Evolutionary conservation across 2,329 filamentous ascomycete species (phyloP).

Genomic region (Daldinia eschscholtzii): DNA sequence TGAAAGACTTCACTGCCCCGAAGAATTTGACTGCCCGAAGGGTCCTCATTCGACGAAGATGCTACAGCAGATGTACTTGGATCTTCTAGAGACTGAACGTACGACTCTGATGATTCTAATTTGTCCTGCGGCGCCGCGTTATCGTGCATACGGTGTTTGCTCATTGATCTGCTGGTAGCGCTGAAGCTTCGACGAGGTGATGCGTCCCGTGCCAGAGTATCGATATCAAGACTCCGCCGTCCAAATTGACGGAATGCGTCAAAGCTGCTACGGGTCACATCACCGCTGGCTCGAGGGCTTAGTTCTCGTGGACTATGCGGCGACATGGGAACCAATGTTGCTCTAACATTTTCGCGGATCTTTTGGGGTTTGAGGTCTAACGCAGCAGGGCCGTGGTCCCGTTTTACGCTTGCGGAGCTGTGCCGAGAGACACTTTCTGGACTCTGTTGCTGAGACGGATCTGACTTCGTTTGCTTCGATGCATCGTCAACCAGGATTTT

Average conservation of each 20-base stretch:
- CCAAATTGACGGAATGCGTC: conserved; percentile 64
- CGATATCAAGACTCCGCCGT: conserved; percentile 66
- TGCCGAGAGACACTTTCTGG: conserved; percentile 27
- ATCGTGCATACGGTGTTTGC: conserved; percentile 62
- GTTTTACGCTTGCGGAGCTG: conserved; percentile 37
- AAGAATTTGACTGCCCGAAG: conserved; percentile 92
- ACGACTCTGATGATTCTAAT: conserved; percentile 79
- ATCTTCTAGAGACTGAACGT: conserved; percentile 78
- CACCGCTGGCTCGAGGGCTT: conserved; percentile 69
- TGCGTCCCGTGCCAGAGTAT: conserved; percentile 57
- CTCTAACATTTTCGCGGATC: conserved; percentile 70
- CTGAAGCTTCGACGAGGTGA: conserved; percentile 73
- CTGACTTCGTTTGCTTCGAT: conserved; percentile 56
- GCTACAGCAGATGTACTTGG: conserved; percentile 78
- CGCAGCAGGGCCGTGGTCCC: conserved; percentile 20
- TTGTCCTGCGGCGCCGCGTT: conserved; percentile 62
- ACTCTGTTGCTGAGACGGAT: conserved; percentile 17
- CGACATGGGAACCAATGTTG: conserved; percentile 69
- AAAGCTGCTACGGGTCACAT: conserved; percentile 65
- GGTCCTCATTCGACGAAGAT: conserved; percentile 78
- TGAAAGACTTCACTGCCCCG: conserved; percentile 89
- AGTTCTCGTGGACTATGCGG: conserved; percentile 57
- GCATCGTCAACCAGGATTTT: conserved; percentile 78
- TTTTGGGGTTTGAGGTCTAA: conserved; percentile 55
- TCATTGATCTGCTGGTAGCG: conserved; percentile 65